A percentile compares a stretch with the other conserved stretches of the same genome.
Conservation (phyloP, 2,329 filamentous ascomycete genomes). For the Grosmannia serpens region DNA sequence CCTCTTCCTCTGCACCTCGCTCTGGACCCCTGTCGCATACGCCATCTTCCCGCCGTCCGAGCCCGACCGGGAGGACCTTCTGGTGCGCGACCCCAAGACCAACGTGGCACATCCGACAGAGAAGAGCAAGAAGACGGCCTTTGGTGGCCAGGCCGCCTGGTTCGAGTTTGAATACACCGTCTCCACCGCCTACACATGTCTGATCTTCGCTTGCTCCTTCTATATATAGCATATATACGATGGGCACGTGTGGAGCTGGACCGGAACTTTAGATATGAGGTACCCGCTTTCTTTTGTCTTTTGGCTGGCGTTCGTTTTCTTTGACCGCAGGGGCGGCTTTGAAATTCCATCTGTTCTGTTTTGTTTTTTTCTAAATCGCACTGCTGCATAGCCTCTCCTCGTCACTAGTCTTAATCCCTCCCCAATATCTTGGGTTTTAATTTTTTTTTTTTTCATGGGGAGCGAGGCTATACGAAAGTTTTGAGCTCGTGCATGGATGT, state of each 20-base stretch:
- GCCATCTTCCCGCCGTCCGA: constrained; percentile 49
- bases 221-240: background rate
- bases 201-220: constrained; percentile 30
- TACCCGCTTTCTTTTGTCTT: background rate
- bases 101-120: constrained; percentile 37
- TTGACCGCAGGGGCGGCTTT: background rate
- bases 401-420: background rate
- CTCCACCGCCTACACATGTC: constrained; percentile 36
- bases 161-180: constrained; percentile 44
- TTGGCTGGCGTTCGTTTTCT: background rate
- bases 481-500: background rate
- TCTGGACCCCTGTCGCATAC: constrained; percentile 50
- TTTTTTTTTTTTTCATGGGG: background rate
- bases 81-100: constrained; percentile 43
- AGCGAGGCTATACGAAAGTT: background rate
- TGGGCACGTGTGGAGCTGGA: background rate
- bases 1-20: constrained; percentile 39
- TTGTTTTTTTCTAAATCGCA: background rate
- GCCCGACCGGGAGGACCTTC: constrained; percentile 26
- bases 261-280: background rate
- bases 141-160: constrained; percentile 35
- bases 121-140: constrained; percentile 26
- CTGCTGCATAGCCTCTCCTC: background rate
- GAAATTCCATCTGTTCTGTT: background rate
- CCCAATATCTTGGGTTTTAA: background rate